Percentiles rank a stretch among this genome's conserved stretches.
These are phyloP conservation scores for Apiospora sp. DNA, from an alignment of 2,329 filamentous ascomycete species.

Conservation along the genomic window DNA sequence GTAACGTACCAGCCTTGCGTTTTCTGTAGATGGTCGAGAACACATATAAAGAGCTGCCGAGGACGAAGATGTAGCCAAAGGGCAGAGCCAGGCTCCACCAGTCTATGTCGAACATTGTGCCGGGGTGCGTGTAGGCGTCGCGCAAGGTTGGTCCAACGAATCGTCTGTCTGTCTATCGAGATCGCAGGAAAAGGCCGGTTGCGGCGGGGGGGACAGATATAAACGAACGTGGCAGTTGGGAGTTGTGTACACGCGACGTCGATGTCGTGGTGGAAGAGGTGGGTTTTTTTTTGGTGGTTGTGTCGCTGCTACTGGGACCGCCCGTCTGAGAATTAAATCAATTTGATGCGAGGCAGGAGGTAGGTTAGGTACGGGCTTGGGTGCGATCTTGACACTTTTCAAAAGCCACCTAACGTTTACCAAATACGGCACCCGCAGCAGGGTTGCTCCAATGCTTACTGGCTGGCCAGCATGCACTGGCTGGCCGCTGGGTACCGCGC, in stretches of 20 bases:
- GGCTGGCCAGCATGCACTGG: neutral
- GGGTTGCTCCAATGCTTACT: neutral
- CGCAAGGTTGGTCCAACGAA: neutral
- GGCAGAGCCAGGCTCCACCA: slow-evolving; percentile 88
- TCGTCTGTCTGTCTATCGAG: neutral
- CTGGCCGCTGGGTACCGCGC: neutral
- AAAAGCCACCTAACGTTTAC: slow-evolving; percentile 23
- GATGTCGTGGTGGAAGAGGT: neutral
- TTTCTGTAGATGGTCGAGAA: slow-evolving; percentile 95
- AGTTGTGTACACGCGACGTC: neutral
- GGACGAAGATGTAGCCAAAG: slow-evolving; percentile 86
- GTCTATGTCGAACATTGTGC: slow-evolving; percentile 62
- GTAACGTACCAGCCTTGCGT: slow-evolving; percentile 78
- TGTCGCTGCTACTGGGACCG: neutral
- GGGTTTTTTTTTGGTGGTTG: neutral
- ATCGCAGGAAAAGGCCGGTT: neutral
- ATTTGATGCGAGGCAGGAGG: neutral
- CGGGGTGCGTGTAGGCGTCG: neutral
- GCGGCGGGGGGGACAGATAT: neutral
- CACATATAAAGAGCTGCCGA: slow-evolving; percentile 86
- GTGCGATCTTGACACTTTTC: slow-evolving; percentile 31
- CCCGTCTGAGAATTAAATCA: neutral
- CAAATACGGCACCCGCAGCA: neutral
- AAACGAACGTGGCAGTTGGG: neutral
- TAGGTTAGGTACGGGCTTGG: neutral